Evolutionary conservation across 1,284 basidiomycete genomes (phyloP).

Genomic region (Omphalotus olearius): DNA sequence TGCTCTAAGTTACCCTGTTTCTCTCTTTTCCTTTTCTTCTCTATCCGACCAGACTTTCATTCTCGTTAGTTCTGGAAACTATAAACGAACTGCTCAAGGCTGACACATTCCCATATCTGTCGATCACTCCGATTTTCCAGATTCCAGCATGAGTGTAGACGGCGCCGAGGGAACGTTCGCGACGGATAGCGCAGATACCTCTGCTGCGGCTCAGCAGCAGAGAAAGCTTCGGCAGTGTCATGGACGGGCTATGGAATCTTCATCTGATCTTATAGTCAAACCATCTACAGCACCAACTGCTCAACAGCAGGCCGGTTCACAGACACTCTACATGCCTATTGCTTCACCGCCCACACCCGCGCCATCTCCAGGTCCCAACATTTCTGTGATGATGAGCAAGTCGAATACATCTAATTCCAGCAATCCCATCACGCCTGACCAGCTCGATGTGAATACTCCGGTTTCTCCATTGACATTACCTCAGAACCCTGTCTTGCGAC

Average conservation of each 20-base stretch:
- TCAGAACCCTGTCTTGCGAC: constrained; percentile 38
- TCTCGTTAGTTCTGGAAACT: no score
- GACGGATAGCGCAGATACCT: neutral
- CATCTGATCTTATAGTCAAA: neutral
- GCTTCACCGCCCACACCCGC: constrained; percentile 67
- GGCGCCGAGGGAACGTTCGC: neutral
- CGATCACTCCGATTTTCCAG: no score
- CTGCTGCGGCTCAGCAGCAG: neutral
- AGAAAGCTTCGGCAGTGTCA: neutral
- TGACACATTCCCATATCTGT: no score
- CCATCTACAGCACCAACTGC: neutral
- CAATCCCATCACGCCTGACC: constrained; percentile 19
- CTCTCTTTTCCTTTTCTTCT: no score
- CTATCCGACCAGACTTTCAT: no score
- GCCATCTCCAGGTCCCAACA: constrained; percentile 48
- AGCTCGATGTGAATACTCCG: constrained; percentile 15
- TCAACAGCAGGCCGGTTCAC: neutral
- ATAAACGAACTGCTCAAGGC: no score
- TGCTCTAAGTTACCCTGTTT: neutral
- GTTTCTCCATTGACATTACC: constrained; percentile 20
- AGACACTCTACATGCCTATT: constrained; percentile 51
- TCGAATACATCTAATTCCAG: constrained; percentile 22
- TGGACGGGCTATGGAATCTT: neutral
- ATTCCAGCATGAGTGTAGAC: no score
- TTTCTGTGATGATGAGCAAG: neutral